These are phyloP conservation scores for Arachnopeziza araneosa DNA, from an alignment of 2,329 filamentous ascomycete genomes.

Conservation along the genomic window DNA sequence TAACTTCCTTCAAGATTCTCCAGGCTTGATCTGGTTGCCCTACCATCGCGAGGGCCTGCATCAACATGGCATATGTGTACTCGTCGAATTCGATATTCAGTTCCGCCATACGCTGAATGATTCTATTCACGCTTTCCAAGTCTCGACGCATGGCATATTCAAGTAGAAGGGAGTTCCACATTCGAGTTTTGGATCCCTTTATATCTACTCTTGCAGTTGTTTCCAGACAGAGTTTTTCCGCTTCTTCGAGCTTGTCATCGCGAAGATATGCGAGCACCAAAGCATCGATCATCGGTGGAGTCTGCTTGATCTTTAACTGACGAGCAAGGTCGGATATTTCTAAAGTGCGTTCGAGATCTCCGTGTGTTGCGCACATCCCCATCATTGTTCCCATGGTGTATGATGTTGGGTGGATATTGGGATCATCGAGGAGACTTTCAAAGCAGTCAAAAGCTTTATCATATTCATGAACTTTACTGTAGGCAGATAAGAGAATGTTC, in stretches of 20 bases:
- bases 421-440: conserved; percentile 46
- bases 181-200: conserved; percentile 48
- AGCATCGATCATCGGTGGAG: conserved; percentile 53
- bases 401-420: conserved; percentile 47
- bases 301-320: conserved; percentile 43
- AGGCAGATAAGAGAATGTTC: conserved; percentile 72
- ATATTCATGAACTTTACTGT: conserved; percentile 61
- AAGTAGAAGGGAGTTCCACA: conserved; percentile 75
- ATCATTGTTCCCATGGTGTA: conserved; percentile 70
- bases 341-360: conserved; percentile 66
- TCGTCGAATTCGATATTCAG: conserved; percentile 45
- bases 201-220: conserved; percentile 44
- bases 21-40: conserved; percentile 50
- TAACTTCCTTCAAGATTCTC: conserved; percentile 45
- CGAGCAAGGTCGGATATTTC: conserved; percentile 60
- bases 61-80: conserved; percentile 56
- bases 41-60: conserved; percentile 49
- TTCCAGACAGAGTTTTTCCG: conserved; percentile 53
- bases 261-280: conserved; percentile 64
- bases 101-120: conserved; percentile 50
- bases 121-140: conserved; percentile 44
- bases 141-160: conserved; percentile 62
- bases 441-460: conserved; percentile 61
- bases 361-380: conserved; percentile 61
- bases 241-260: conserved; percentile 47